These are phyloP conservation scores for Collybia sordida DNA, from an alignment of 768 basidiomycete species.

Conservation along the genomic window DNA sequence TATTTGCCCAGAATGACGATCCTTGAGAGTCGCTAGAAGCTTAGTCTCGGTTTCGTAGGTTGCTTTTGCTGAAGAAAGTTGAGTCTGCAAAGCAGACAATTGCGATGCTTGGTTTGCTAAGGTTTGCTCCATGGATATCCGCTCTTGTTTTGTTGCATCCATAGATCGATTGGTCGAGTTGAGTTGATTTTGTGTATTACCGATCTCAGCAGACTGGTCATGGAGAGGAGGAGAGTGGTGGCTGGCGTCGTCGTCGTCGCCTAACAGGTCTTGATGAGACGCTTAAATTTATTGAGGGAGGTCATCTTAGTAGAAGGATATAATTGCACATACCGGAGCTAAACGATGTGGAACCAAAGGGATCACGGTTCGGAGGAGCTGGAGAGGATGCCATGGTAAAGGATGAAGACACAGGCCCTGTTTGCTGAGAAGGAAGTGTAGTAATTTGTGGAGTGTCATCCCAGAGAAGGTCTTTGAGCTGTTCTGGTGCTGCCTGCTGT, in stretches of 20 bases:
- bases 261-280: constrained; percentile 55
- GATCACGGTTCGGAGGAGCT: constrained; percentile 36
- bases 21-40: constrained; percentile 63
- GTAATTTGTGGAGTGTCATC: constrained; percentile 57
- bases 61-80: constrained; percentile 80
- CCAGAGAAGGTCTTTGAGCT: constrained; percentile 46
- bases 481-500: constrained; percentile 44
- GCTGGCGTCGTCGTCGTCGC: constrained; percentile 66
- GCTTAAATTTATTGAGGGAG: constrained; percentile 7
- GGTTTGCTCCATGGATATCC: constrained; percentile 60
- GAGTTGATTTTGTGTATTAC: constrained; percentile 84
- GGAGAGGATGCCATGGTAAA: constrained; percentile 20
- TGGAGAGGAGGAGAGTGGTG: constrained; percentile 53
- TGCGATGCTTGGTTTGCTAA: constrained; percentile 70
- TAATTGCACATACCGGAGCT: constrained; percentile 23
- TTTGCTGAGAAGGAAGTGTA: constrained; percentile 39
- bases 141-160: constrained; percentile 63
- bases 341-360: constrained; percentile 44
- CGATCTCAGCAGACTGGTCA: constrained; percentile 83
- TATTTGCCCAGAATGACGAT: constrained; percentile 65
- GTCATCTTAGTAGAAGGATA: background rate
- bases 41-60: constrained; percentile 85
- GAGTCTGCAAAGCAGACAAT: constrained; percentile 78
- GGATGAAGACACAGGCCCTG: constrained; percentile 24
- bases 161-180: constrained; percentile 76